Evolutionary conservation across 768 basidiomycete genomes (phyloP).

Genomic region (Russula virescens): DNA sequence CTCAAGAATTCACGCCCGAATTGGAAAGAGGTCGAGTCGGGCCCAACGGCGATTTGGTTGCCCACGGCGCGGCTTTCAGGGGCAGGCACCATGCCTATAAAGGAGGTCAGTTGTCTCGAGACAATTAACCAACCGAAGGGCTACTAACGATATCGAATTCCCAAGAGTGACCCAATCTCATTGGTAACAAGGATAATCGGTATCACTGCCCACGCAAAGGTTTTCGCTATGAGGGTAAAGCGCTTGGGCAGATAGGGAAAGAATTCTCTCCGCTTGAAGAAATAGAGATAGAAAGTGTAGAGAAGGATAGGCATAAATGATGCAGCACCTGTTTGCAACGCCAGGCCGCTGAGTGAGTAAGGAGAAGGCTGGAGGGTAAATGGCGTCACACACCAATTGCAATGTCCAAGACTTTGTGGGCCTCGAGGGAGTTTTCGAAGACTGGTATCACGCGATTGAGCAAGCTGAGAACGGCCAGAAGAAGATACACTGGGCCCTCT

Average conservation of each 20-base stretch:
- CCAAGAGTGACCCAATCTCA: conserved; percentile 60
- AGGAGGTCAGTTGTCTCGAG: neutral
- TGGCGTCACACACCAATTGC: conserved; percentile 46
- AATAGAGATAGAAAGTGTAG: conserved; percentile 57
- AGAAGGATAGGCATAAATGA: conserved; percentile 63
- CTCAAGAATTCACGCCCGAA: conserved; percentile 53
- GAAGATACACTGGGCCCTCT: conserved; percentile 58
- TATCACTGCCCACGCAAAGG: conserved; percentile 47
- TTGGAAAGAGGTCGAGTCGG: conserved; percentile 34
- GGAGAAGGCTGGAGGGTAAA: neutral
- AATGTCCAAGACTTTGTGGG: conserved; percentile 53
- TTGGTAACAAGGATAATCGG: conserved; percentile 51
- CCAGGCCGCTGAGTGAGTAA: neutral
- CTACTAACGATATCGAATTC: conserved; percentile 47
- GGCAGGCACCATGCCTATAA: neutral
- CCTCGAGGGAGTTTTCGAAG: conserved; percentile 39
- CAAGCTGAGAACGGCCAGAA: conserved; percentile 55
- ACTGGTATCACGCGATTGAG: conserved; percentile 51
- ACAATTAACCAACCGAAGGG: conserved; percentile 5
- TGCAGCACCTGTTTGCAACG: conserved; percentile 35
- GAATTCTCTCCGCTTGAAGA: conserved; percentile 48
- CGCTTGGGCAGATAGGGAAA: conserved; percentile 47
- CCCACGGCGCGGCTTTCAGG: neutral
- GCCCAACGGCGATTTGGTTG: conserved; percentile 37
- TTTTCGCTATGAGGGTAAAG: conserved; percentile 40